Percentiles rank a stretch among this genome's conserved stretches.
Conservation (phyloP, 2,329 filamentous ascomycete species). For the Cordyceps militaris region DNA sequence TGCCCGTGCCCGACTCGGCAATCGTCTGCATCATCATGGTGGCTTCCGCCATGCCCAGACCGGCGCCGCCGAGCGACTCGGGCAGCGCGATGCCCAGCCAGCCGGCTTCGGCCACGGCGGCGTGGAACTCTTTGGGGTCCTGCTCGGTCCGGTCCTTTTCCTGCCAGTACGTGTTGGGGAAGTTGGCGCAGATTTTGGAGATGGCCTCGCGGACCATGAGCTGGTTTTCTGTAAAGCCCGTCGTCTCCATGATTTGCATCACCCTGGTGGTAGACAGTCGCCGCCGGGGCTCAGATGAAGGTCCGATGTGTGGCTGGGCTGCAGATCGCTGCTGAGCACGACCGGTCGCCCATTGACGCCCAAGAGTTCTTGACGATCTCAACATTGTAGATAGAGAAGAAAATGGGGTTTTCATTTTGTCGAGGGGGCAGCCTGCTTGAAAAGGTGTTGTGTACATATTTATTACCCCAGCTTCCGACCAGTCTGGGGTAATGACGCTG, state of each 20-base stretch:
- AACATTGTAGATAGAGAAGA: neutral
- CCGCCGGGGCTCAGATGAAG: neutral
- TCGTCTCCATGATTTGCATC: slow-evolving; percentile 58
- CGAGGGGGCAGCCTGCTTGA: too few species aligned
- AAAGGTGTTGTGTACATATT: neutral
- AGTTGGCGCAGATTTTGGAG: slow-evolving; percentile 59
- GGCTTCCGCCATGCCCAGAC: slow-evolving; percentile 71
- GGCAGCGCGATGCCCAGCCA: slow-evolving; percentile 79
- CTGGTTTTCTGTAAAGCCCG: slow-evolving; percentile 66
- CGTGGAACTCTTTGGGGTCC: slow-evolving; percentile 70
- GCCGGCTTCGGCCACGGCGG: slow-evolving; percentile 64
- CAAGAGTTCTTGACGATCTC: neutral
- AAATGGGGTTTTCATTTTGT: too few species aligned
- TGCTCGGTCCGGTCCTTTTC: slow-evolving; percentile 61
- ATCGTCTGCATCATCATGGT: slow-evolving; percentile 86
- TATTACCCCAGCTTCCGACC: neutral
- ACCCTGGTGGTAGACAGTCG: slow-evolving; percentile 30
- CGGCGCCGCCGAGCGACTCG: slow-evolving; percentile 65
- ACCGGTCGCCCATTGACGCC: neutral
- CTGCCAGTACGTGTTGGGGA: slow-evolving; percentile 71
- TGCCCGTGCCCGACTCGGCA: slow-evolving; percentile 69
- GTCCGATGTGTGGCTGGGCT: neutral
- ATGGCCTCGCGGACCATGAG: slow-evolving; percentile 66
- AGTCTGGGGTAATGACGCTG: slow-evolving; percentile 1
- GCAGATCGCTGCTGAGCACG: neutral